Evolutionary conservation across 306 rosid species (phyloP).

Genomic region (Casuarina equisetifolia): DNA sequence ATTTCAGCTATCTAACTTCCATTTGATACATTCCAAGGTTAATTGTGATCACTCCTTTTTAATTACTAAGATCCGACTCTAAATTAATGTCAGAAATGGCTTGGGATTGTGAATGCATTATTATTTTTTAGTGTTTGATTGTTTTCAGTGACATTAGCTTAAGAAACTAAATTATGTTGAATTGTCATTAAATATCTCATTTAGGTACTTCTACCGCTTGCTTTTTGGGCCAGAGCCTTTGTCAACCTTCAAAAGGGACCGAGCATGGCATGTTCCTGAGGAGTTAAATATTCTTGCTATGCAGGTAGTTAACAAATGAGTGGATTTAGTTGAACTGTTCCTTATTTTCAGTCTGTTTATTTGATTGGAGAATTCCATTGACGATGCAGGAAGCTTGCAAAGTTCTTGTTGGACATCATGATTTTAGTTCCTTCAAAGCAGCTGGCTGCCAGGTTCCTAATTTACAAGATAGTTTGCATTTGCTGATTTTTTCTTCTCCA

Average conservation of each 20-base stretch:
- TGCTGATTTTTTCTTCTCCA: neutral
- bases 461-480: conserved; percentile 16
- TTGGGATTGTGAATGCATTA: neutral
- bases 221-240: conserved; percentile 77
- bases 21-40: neutral
- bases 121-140: conserved; percentile 11
- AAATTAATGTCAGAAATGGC: neutral
- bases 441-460: conserved; percentile 86
- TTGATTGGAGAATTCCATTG: neutral
- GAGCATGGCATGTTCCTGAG: conserved; percentile 87
- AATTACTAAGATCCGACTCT: conserved; percentile 8
- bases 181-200: conserved; percentile 4
- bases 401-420: conserved; percentile 85
- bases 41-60: neutral
- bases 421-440: conserved; percentile 94
- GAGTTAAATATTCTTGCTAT: conserved; percentile 73
- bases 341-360: neutral
- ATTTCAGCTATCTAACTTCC: neutral
- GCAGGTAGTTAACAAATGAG: conserved; percentile 56
- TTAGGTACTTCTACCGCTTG: conserved; percentile 85
- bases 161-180: neutral
- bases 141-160: neutral
- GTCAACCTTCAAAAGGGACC: conserved; percentile 78
- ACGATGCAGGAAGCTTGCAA: conserved; percentile 79
- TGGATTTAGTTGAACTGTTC: conserved; percentile 11